Percentiles rank a stretch among this genome's conserved stretches.
Evolutionary conservation across 306 rosid species (phyloP).

Genomic region (Rosa lucieae): DNA sequence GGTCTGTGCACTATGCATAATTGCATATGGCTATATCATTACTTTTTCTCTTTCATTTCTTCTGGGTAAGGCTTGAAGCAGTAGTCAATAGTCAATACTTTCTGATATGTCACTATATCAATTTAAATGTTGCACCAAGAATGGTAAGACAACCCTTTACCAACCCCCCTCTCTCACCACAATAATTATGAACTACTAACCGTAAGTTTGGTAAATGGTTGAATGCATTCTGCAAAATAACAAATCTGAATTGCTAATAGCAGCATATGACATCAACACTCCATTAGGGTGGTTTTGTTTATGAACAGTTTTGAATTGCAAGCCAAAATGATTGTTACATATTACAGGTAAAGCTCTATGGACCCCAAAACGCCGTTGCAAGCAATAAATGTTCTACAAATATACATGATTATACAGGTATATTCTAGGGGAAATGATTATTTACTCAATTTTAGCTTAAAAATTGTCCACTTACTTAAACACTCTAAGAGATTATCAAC

Average conservation of each 20-base stretch:
- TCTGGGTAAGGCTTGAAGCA: neutral
- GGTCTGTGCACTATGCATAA: neutral
- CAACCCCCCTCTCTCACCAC: neutral
- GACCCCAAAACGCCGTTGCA: neutral
- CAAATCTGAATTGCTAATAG: neutral
- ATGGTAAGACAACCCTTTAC: neutral
- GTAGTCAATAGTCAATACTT: neutral
- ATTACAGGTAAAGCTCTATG: neutral
- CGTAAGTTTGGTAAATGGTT: neutral
- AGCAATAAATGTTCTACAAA: too few species aligned
- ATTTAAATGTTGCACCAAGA: neutral
- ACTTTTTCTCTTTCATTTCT: neutral
- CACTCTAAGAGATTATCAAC: too few species aligned
- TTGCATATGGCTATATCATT: neutral
- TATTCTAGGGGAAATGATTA: too few species aligned
- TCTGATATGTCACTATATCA: neutral
- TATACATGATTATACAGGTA: too few species aligned
- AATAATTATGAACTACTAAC: neutral
- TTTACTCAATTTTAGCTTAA: too few species aligned
- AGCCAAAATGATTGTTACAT: neutral
- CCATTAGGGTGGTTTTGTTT: neutral
- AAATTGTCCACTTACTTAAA: too few species aligned
- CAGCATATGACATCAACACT: neutral
- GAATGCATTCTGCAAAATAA: neutral
- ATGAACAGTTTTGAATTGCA: neutral